Conservation (phyloP, 257 asterid species). For the Ophiorrhiza pumila region DNA sequence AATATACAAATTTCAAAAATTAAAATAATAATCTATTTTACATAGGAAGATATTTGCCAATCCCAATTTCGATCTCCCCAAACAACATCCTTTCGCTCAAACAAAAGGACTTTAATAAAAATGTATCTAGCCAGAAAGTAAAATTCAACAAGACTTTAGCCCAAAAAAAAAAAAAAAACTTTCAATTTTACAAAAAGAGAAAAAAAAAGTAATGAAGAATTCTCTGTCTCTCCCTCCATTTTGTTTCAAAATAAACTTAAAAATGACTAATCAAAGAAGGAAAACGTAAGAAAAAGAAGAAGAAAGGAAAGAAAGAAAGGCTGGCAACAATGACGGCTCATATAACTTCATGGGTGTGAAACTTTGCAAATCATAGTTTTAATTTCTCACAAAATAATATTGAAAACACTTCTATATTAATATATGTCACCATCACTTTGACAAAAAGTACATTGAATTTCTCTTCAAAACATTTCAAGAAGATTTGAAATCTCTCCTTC, state of each 20-base stretch:
- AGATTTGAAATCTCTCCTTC: neutral
- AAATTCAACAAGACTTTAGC: too few species aligned
- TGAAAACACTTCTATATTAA: constrained; percentile 4
- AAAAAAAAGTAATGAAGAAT: neutral
- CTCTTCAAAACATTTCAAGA: neutral
- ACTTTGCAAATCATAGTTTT: neutral
- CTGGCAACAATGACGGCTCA: neutral
- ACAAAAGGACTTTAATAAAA: too few species aligned
- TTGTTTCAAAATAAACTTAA: constrained; percentile 3
- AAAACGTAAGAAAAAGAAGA: neutral
- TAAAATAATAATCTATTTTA: too few species aligned
- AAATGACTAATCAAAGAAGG: neutral
- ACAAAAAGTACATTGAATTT: neutral
- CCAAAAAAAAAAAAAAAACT: neutral
- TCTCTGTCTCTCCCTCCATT: neutral
- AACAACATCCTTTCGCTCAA: too few species aligned
- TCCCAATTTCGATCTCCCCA: too few species aligned
- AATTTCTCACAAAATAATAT: neutral
- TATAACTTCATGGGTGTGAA: neutral
- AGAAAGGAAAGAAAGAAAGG: neutral
- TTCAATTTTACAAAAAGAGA: neutral
- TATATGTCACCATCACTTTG: constrained; percentile 10
- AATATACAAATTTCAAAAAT: too few species aligned
- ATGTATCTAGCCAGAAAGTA: neutral
- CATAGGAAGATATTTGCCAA: too few species aligned